Evolutionary conservation across 306 rosid genomes (phyloP).

Genomic region (Cucurbita ficifolia): DNA sequence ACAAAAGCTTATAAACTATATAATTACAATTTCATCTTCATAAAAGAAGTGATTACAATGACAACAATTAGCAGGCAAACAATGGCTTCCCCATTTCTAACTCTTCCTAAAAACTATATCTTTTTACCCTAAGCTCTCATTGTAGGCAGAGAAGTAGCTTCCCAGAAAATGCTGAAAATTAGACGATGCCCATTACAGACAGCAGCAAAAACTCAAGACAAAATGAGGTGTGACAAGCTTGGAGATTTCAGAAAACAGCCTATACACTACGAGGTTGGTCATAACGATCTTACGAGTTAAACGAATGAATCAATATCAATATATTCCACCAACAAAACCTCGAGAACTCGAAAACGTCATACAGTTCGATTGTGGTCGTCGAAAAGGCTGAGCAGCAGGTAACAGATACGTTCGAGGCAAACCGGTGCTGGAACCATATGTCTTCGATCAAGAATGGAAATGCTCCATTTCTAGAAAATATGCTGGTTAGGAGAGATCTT

Average conservation of each 20-base stretch:
- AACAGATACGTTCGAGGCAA: background rate
- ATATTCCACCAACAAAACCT: background rate
- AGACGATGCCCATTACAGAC: constrained; percentile 9
- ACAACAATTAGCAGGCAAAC: constrained; percentile 3
- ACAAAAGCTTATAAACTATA: background rate
- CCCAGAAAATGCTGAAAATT: background rate
- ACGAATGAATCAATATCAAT: background rate
- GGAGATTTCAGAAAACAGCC: background rate
- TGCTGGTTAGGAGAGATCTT: background rate
- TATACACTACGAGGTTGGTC: constrained; percentile 6
- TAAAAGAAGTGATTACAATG: background rate
- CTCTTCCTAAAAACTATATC: background rate
- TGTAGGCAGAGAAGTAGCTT: background rate
- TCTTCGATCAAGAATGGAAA: background rate
- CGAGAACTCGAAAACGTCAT: background rate
- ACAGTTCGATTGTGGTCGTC: background rate
- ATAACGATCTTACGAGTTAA: constrained; percentile 11
- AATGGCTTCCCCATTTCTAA: background rate
- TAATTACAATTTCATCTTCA: constrained; percentile 4
- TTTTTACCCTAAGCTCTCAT: constrained; percentile 3
- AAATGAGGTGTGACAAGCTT: background rate
- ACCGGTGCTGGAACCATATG: background rate
- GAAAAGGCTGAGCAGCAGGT: background rate
- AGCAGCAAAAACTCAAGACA: constrained; percentile 9
- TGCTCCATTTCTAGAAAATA: background rate